A percentile compares a stretch with the other conserved stretches of the same genome.
These are phyloP conservation scores for Naematelia encephala DNA, from an alignment of 768 basidiomycete species.

Conservation along the genomic window DNA sequence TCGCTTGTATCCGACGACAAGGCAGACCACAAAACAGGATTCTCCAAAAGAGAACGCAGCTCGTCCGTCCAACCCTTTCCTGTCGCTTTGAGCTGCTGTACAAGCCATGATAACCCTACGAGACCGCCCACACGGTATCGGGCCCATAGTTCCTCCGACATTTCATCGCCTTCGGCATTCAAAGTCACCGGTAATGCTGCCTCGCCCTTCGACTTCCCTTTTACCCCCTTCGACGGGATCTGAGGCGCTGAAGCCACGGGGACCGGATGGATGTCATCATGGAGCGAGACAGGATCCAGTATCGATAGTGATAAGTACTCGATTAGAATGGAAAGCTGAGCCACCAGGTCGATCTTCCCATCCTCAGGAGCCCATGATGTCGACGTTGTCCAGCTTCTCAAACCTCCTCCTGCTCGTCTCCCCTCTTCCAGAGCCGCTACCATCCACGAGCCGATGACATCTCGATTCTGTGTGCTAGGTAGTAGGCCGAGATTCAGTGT, in stretches of 20 bases:
- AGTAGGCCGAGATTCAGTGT: constrained; percentile 40
- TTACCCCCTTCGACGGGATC: constrained; percentile 12
- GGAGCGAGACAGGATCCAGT: constrained; percentile 42
- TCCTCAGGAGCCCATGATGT: constrained; percentile 14
- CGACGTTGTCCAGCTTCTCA: constrained; percentile 36
- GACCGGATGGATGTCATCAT: constrained; percentile 49
- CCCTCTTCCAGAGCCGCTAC: constrained; percentile 49
- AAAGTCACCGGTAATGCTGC: constrained; percentile 2
- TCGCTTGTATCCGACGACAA: constrained; percentile 55
- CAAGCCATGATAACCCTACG: constrained; percentile 40
- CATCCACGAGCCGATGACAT: constrained; percentile 50
- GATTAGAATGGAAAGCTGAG: constrained; percentile 32
- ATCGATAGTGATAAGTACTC: constrained; percentile 48
- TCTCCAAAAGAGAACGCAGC: constrained; percentile 22
- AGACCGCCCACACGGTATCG: constrained; percentile 39
- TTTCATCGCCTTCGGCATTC: constrained; percentile 14
- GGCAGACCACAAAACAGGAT: constrained; percentile 57
- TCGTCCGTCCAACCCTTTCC: constrained; percentile 10
- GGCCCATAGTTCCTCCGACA: constrained; percentile 16
- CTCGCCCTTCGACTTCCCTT: constrained; percentile 21
- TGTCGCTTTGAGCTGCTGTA: constrained; percentile 25
- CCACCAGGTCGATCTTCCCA: constrained; percentile 28
- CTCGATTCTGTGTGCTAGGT: constrained; percentile 46
- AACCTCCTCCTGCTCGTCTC: constrained; percentile 33
- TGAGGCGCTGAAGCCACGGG: constrained; percentile 28